These are phyloP conservation scores for Penicillium sp. DNA, from an alignment of 2,329 filamentous ascomycete genomes.

Conservation along the genomic window DNA sequence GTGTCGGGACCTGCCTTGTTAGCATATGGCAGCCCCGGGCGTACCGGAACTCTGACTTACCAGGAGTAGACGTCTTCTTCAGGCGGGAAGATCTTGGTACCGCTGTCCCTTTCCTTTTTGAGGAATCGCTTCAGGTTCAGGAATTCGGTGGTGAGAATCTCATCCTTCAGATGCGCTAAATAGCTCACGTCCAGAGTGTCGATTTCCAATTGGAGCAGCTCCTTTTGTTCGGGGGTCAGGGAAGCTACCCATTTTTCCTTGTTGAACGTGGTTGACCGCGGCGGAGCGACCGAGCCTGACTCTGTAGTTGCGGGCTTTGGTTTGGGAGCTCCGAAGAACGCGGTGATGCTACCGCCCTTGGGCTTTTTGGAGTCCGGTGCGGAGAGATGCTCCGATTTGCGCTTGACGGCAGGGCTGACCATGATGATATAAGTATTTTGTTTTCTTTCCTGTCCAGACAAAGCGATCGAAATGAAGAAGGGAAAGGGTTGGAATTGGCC, in stretches of 20 bases:
- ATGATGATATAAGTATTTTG: slow-evolving; percentile 20
- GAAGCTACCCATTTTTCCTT: slow-evolving; percentile 86
- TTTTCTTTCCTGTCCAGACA: neutral
- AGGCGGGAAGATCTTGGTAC: slow-evolving; percentile 84
- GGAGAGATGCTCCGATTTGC: slow-evolving; percentile 59
- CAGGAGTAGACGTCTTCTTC: slow-evolving; percentile 91
- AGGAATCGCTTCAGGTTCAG: slow-evolving; percentile 86
- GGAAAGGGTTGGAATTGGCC: neutral
- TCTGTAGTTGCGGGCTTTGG: slow-evolving; percentile 35
- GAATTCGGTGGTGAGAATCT: slow-evolving; percentile 77
- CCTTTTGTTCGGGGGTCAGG: slow-evolving; percentile 77
- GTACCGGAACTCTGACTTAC: slow-evolving; percentile 51
- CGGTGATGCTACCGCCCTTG: slow-evolving; percentile 76
- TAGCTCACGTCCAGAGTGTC: slow-evolving; percentile 89
- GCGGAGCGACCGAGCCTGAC: slow-evolving; percentile 23
- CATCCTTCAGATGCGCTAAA: slow-evolving; percentile 85
- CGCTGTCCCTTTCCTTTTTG: slow-evolving; percentile 70
- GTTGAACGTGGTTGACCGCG: slow-evolving; percentile 65
- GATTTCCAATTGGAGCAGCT: slow-evolving; percentile 84
- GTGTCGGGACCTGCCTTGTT: slow-evolving; percentile 76
- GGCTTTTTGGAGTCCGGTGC: slow-evolving; percentile 65
- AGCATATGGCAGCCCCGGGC: slow-evolving; percentile 8
- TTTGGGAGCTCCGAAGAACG: slow-evolving; percentile 81
- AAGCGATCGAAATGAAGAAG: neutral
- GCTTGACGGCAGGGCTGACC: slow-evolving; percentile 56